These are phyloP conservation scores for Neurospora sp. DNA, from an alignment of 495 filamentous ascomycete genomes.

Conservation along the genomic window DNA sequence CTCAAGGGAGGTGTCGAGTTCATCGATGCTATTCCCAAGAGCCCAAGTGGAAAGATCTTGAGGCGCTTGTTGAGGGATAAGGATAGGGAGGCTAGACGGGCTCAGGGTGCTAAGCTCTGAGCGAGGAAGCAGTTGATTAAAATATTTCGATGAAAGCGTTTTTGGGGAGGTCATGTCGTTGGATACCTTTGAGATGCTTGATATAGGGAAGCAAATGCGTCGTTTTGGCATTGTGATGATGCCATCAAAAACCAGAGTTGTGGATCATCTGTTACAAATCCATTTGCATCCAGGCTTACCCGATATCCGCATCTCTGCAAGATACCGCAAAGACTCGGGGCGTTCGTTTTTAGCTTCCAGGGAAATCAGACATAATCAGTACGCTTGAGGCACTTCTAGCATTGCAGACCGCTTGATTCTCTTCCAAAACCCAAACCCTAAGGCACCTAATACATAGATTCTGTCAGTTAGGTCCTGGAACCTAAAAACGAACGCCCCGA, in stretches of 20 bases:
- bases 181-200: not conserved
- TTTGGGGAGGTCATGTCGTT: not conserved
- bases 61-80: slow-evolving; percentile 68
- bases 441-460: too few species aligned
- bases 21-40: slow-evolving; percentile 69
- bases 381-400: too few species aligned
- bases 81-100: slow-evolving; percentile 59
- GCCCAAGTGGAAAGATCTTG: slow-evolving; percentile 87
- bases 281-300: not conserved
- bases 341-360: too few species aligned
- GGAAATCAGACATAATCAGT: too few species aligned
- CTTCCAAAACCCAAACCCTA: too few species aligned
- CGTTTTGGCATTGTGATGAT: not conserved
- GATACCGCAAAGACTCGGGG: not conserved
- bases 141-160: not conserved
- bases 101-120: slow-evolving; percentile 45
- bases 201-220: not conserved
- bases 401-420: too few species aligned
- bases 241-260: not conserved
- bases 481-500: too few species aligned
- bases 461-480: too few species aligned
- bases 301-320: not conserved
- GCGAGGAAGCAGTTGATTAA: not conserved
- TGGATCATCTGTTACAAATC: not conserved
- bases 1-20: slow-evolving; percentile 79